Evolutionary conservation across 352 stramenopile species (phyloP), one percentile per base, ranked within the genome.

Genomic region (Globisporangium parvum): DNA sequence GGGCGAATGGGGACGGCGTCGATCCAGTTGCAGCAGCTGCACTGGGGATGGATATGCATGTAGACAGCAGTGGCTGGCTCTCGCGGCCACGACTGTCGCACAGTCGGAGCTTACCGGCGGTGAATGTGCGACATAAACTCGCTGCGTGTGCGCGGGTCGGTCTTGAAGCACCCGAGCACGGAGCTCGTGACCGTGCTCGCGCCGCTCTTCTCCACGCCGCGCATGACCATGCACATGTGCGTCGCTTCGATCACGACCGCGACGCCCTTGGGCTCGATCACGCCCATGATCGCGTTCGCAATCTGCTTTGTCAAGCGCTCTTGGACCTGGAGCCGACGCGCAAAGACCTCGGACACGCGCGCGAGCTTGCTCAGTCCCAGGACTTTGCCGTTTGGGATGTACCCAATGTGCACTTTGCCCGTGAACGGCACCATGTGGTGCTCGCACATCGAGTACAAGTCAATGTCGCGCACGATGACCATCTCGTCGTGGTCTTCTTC

Each of bases 201-300:
- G 8, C 93, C 93, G 31, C 93, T 94, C 70, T 99, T 99, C 70
- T 99, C 91, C 5, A 99, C 97, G 46, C 97, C 97, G 33, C 97
- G 87, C 96, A 99, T 99, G 39, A 97, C 87, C 97, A 99, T 99
- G 77, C 97, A 99, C 90, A 99, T 99, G 80, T 99, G 97, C 37
- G 84, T 96, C 39, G 94, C 93, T 71, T 99, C 97, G 52, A 99
- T 93, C 55, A 99, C 95, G n/a, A 99, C 97, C 4, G 85, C 97
- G 18, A 99, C 97, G 35, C 97, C 97, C 53, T 98, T 82, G 45
- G 97, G 96, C 60, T 98, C 71, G 50, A 99, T 91, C 26, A 93
- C 93, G 56, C 98, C 87, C 79, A 98, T 97, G 53, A 99, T 93
- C 12, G 96, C 96, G 73, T 98, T 95, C 1, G 94, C 97, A 77